Base-by-base conservation (phyloP, 441 rosid genomes). In the Gossypium trilobum region DNA sequence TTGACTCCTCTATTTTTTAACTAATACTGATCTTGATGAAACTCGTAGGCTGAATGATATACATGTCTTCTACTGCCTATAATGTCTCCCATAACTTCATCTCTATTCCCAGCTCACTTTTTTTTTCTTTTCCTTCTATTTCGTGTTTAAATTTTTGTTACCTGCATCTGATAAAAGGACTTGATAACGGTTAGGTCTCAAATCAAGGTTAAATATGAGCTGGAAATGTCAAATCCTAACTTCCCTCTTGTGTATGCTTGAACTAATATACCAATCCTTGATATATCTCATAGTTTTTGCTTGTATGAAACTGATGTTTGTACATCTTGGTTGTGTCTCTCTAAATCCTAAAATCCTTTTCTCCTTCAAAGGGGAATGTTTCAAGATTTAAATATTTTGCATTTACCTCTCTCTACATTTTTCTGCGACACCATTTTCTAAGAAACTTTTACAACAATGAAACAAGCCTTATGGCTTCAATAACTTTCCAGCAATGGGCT, bases 161-260 rank as follows among this genome's bases (percentile, higher is more conserved):
- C 68, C 68, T 63, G 68, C 51, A 9, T 39, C 16, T 63, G 68
- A 19, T 17, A 44, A 63, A 62, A 59, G 44, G 74, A 62, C 23
- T 3, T 31, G 36, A 31, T 31, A 0, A 31, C 2, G 27, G 36
- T 23, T 31, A 5, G 73, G 25, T 51, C 42, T 16, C 63, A 20
- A 22, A 3, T 25, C 59, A 68, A 25, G 42, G 39, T 44, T 39
- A 13, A 64, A 8, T 11, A 2, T 39, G 54, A 42, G 54, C 39
- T 27, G 52, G 23, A 64, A 42, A 64, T 36, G 6, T 11, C 0
- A 0, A 29, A 33, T 11, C 23, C 29, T 17, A 9, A 14, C 9
- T 25, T 5, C 5, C 25, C 48, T 16, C 50, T 62, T 16, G 9
- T 16, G 14, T 42, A 22, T 71, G 22, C 48, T 70, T 17, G 63